Evolutionary conservation across 345 rosid species (phyloP), one percentile per base, ranked within the genome.

Genomic region (Streptanthus diversifolius): DNA sequence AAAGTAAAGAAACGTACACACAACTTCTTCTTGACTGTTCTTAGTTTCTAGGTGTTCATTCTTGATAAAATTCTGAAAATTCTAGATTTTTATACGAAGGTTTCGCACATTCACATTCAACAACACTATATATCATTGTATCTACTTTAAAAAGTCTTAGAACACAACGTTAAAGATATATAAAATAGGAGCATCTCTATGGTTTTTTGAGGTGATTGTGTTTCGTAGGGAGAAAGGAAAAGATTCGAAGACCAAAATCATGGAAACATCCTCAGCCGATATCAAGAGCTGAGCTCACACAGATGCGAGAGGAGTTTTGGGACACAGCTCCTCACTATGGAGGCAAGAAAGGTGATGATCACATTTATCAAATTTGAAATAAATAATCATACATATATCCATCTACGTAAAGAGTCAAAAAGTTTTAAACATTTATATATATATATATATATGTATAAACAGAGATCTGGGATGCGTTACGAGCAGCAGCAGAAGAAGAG

Each of bases 241-340:
- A 85, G 76, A 84, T 90, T n/a, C 77, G 91, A 70, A 90, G 86
- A 77, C 95, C 98, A 48, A 92, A 83, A 49, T 78, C 96, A 21
- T 92, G 97, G 96, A 92, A 86, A 76, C 95, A 90, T 85, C 82
- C 95, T 67, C 84, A 83, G 75, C 93, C 93, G 12, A 87, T 92
- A 45, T 87, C 98, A 24, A 88, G 77, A 84, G 76, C 90, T 53
- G 88, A 88, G 71, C 91, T 92, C 25, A 52, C 81, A 65, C 90
- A 88, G 82, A 70, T 90, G 88, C 84, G 98, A 14, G 98, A 92
- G 62, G 98, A 92, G 54, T 92, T 90, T 70, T 90, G 96, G 96
- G 98, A 92, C 79, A 92, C 98, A 21, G 91, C 98, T 75, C 98
- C 98, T 74, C 98, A 90, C 66, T 92, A 88, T 76, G 98, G 98